Percentiles rank a stretch among this genome's conserved stretches.
Evolutionary conservation across 345 rosid genomes (phyloP).

Genomic region (Eutrema heterophyllum): DNA sequence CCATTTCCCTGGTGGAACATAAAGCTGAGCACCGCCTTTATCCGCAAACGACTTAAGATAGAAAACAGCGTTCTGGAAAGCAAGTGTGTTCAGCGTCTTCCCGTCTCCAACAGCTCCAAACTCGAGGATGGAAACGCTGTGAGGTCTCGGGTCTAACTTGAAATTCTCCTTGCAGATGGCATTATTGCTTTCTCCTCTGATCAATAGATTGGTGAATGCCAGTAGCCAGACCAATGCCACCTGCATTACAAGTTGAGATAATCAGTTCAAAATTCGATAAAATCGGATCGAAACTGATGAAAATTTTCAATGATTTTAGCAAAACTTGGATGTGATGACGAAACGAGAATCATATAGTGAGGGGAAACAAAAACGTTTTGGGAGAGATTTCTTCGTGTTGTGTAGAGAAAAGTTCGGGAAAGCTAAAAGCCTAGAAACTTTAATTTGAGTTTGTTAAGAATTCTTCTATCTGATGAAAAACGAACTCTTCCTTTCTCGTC

Average conservation of each 20-base stretch:
- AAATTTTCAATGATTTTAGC: background rate
- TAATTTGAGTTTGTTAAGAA: background rate
- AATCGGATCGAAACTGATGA: background rate
- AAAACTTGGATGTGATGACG: background rate
- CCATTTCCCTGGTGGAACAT: conserved; percentile 86
- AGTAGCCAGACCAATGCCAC: conserved; percentile 81
- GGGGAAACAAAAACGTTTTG: background rate
- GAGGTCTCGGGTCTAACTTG: conserved; percentile 68
- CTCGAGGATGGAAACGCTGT: conserved; percentile 82
- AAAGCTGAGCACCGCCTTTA: conserved; percentile 98
- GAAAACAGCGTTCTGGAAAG: conserved; percentile 92
- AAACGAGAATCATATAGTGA: background rate
- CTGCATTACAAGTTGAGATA: conserved; percentile 28
- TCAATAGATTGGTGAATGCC: conserved; percentile 57
- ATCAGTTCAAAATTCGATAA: background rate
- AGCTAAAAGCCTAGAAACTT: background rate
- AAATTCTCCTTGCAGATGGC: conserved; percentile 45
- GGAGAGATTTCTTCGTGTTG: background rate
- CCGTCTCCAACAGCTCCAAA: conserved; percentile 96
- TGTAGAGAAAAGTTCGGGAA: background rate
- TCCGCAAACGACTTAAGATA: conserved; percentile 93
- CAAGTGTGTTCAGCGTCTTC: conserved; percentile 68
- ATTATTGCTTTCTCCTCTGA: conserved; percentile 34
- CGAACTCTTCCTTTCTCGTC: background rate
- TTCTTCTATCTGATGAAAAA: conserved; percentile 2